Conservation (phyloP, 306 rosid genomes). For the Sicyos edulis region DNA sequence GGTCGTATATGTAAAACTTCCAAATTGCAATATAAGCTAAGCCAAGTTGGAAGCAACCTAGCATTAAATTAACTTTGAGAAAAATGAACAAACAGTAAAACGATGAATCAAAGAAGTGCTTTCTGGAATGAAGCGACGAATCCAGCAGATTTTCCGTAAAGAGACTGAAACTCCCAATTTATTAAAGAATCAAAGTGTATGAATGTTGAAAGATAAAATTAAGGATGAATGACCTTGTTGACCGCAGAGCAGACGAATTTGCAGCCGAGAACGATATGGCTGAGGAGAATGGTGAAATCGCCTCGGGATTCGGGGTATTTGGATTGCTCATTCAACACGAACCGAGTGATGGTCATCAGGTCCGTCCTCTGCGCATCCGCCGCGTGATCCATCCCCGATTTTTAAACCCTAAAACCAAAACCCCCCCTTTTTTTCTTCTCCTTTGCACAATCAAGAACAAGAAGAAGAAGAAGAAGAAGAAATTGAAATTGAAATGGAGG, state of each 20-base stretch:
- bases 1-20: no score
- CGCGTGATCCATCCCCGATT: conserved; percentile 88
- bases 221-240: conserved; percentile 53
- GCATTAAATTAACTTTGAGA: neutral
- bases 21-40: no score
- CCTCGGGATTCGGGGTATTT: conserved; percentile 86
- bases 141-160: neutral
- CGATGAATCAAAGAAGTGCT: neutral
- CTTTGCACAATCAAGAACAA: no score
- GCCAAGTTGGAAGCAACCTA: no score
- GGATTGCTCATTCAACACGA: conserved; percentile 85
- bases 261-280: conserved; percentile 93
- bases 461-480: no score
- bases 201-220: no score
- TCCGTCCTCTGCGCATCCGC: conserved; percentile 89
- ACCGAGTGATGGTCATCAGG: conserved; percentile 88
- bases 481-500: no score
- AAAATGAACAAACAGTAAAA: neutral
- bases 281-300: conserved; percentile 87
- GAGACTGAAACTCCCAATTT: neutral
- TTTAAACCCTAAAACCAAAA: no score
- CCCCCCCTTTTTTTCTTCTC: no score
- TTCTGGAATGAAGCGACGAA: neutral
- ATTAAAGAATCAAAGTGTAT: neutral
- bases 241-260: conserved; percentile 91